phyloP scores from a whole-genome alignment of 2,329 filamentous ascomycete species.

The Juglanconis oblonga region DNA sequence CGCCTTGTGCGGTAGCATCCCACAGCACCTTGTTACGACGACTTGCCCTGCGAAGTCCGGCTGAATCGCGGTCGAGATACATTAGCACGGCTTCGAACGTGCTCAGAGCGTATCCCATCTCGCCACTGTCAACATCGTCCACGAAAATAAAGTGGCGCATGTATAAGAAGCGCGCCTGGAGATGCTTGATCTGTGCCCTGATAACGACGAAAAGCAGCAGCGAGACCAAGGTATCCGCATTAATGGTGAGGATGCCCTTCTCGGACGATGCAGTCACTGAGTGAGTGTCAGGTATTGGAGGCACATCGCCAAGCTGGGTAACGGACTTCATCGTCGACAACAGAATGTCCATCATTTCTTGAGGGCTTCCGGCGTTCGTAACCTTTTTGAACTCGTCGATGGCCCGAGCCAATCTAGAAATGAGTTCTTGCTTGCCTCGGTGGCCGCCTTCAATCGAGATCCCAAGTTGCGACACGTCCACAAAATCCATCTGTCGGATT shows the following conservation, averaged over 20 bases:
- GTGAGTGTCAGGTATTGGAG: conserved; percentile 33
- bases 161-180: conserved; percentile 87
- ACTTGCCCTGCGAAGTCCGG: conserved; percentile 78
- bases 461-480: conserved; percentile 93
- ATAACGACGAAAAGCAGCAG: conserved; percentile 90
- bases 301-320: conserved; percentile 60
- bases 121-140: conserved; percentile 93
- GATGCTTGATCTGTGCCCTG: conserved; percentile 78
- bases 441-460: conserved; percentile 79
- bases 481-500: conserved; percentile 87
- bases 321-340: conserved; percentile 80
- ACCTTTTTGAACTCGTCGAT: conserved; percentile 90
- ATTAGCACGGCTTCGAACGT: conserved; percentile 92
- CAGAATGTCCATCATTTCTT: conserved; percentile 83
- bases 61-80: conserved; percentile 81
- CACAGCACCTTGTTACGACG: conserved; percentile 81
- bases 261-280: conserved; percentile 39
- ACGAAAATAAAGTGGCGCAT: conserved; percentile 98
- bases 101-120: conserved; percentile 93
- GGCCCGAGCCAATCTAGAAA: conserved; percentile 70
- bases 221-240: conserved; percentile 91
- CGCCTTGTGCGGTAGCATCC: conserved; percentile 79
- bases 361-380: conserved; percentile 70
- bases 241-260: conserved; percentile 58
- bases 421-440: conserved; percentile 76